phyloP scores from a whole-genome alignment of 2,329 filamentous ascomycete species.

The Fusarium circinatum region DNA sequence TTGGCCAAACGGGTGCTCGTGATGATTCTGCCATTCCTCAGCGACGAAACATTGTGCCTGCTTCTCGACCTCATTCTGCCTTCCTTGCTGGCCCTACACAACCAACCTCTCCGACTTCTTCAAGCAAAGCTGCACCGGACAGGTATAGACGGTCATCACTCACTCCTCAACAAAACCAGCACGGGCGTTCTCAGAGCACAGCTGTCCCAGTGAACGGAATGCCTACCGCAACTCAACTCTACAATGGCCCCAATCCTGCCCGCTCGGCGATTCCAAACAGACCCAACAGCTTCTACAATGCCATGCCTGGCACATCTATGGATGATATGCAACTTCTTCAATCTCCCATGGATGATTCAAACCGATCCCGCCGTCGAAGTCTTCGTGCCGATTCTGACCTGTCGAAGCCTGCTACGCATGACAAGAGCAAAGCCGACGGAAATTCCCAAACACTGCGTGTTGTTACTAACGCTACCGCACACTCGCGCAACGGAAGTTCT shows the following conservation, averaged over 20 bases:
- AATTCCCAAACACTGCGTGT: conserved; percentile 55
- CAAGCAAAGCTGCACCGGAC: conserved; percentile 70
- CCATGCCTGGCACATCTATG: conserved; percentile 60
- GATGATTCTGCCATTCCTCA: conserved; percentile 63
- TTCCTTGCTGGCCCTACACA: conserved; percentile 55
- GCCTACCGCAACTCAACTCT: conserved; percentile 45
- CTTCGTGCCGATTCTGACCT: conserved; percentile 67
- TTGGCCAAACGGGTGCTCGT: conserved; percentile 56
- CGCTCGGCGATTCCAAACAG: conserved; percentile 54
- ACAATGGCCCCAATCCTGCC: conserved; percentile 44
- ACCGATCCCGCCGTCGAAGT: conserved; percentile 83
- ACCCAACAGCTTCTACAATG: conserved; percentile 64
- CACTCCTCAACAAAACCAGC: conserved; percentile 49
- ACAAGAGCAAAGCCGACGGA: conserved; percentile 49
- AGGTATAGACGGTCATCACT: conserved; percentile 75
- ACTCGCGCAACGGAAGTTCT: conserved; percentile 66
- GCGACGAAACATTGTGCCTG: conserved; percentile 53
- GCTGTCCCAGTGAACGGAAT: conserved; percentile 44
- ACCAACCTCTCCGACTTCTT: conserved; percentile 57
- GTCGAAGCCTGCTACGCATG: conserved; percentile 27
- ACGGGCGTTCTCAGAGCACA: conserved; percentile 52
- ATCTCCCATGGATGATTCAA: conserved; percentile 71
- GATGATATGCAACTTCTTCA: conserved; percentile 77
- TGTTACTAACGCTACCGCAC: conserved; percentile 43
- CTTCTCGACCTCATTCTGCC: conserved; percentile 56